Evolutionary conservation across 2,329 filamentous ascomycete species (phyloP).

Genomic region (Xylaria sp.): DNA sequence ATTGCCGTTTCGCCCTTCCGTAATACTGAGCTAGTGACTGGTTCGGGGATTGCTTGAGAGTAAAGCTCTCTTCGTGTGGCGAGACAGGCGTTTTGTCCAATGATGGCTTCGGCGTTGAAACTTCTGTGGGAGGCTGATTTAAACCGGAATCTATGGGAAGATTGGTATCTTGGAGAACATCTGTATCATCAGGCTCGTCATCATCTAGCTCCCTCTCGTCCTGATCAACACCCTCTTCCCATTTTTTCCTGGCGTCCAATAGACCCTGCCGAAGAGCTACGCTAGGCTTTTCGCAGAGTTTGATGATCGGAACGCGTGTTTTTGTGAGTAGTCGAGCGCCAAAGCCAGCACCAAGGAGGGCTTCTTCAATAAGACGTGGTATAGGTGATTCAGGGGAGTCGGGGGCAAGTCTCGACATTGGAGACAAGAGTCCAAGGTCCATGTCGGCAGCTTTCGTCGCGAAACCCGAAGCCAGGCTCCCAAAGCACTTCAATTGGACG

Average conservation of each 20-base stretch:
- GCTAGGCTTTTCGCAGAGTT: slow-evolving; percentile 76
- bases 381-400: slow-evolving; percentile 65
- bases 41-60: slow-evolving; percentile 50
- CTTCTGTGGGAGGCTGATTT: slow-evolving; percentile 1
- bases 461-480: slow-evolving; percentile 83
- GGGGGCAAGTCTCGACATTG: slow-evolving; percentile 59
- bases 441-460: slow-evolving; percentile 88
- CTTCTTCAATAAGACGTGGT: slow-evolving; percentile 76
- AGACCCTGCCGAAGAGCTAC: slow-evolving; percentile 65
- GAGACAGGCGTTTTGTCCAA: neutral
- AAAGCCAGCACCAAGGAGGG: slow-evolving; percentile 72
- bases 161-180: slow-evolving; percentile 12
- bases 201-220: slow-evolving; percentile 49
- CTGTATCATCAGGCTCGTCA: slow-evolving; percentile 38
- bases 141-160: neutral
- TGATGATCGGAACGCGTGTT: slow-evolving; percentile 86
- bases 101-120: slow-evolving; percentile 19
- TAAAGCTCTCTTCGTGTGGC: slow-evolving; percentile 30
- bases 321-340: slow-evolving; percentile 78
- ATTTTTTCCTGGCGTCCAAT: slow-evolving; percentile 69
- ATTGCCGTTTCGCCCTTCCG: slow-evolving; percentile 53
- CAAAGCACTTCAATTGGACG: slow-evolving; percentile 78
- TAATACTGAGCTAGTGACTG: slow-evolving; percentile 55
- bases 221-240: slow-evolving; percentile 64
- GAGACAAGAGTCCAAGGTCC: slow-evolving; percentile 81